Evolutionary conservation across 1,139 yeast genomes (phyloP).

Genomic region (Lizanozyma gosingica): DNA sequence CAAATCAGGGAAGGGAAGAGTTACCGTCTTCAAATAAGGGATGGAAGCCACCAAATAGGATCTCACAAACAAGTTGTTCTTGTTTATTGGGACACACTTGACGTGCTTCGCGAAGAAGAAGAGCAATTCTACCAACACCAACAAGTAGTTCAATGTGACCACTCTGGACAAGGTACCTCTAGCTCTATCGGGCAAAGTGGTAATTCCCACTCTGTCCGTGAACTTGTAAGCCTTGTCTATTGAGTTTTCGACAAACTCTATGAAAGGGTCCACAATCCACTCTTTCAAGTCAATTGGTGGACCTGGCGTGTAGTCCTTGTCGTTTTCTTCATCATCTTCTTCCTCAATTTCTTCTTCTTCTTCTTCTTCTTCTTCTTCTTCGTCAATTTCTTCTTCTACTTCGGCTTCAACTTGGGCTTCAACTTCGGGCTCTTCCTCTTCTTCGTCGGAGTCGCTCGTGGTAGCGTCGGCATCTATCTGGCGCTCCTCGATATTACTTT

Average conservation of each 20-base stretch:
- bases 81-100: conserved; percentile 28
- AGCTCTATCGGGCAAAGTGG: conserved; percentile 29
- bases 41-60: conserved; percentile 10
- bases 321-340: conserved; percentile 20
- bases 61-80: conserved; percentile 14
- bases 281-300: conserved; percentile 36
- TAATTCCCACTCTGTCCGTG: conserved; percentile 32
- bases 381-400: conserved; percentile 15
- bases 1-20: conserved; percentile 25
- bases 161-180: conserved; percentile 34
- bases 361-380: conserved; percentile 15
- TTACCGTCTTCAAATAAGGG: conserved; percentile 18
- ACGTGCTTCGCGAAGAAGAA: conserved; percentile 26
- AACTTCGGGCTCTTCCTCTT: conserved; percentile 10
- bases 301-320: conserved; percentile 24
- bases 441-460: conserved; percentile 8
- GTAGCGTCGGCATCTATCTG: conserved; percentile 2
- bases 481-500: too few relatives aligned
- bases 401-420: conserved; percentile 10
- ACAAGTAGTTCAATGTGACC: conserved; percentile 32
- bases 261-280: conserved; percentile 31
- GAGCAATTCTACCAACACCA: conserved; percentile 22
- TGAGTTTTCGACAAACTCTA: conserved; percentile 21
- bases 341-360: conserved; percentile 16
- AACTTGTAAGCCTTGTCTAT: conserved; percentile 22